Base-by-base conservation (phyloP, 2,329 filamentous ascomycete species). In the Pyricularia sp. region DNA sequence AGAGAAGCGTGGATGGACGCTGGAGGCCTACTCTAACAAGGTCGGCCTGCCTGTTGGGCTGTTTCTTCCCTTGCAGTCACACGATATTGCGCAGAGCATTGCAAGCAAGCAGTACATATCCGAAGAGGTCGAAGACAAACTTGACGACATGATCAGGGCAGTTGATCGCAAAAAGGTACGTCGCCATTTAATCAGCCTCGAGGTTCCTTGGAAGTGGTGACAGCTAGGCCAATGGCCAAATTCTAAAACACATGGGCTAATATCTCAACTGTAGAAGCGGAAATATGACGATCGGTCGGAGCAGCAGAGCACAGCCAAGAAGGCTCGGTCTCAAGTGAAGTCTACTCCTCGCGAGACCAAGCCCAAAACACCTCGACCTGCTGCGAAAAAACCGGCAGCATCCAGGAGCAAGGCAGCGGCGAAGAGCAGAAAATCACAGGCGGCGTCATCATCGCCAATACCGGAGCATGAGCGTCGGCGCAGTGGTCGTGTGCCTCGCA, bases 31-130 rank as follows among this genome's bases (percentile, higher is more conserved):
- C 78, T 88, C 93, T 0, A 88, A 87, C 63, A 96, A 96, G 79
- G 86, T 95, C 70, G 89, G 91, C 20, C 81, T 98, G 70, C 94
- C 95, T 0, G 86, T 87, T 31, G 91, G 91, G 1, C 84, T 98
- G 20, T 98, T 95, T 78, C 85, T 85, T 20, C 83, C 88, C 3
- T 85, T 98, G 72, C 86, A 89, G 25, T 92, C 87, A 71, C 93
- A 96, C 74, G 87, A 90, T 33, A 86, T 88, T 66, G 94, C 94
- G 0, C 91, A 95, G 75, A 88, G 92, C 74, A 93, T 97, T 75
- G 93, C 94, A 0, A 90, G 93, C 77, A 96, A 91, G 82, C 90
- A 91, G 70, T 97, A 91, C 76, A 85, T 97, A 12, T 90, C 92
- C 0, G 90, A 93, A 17, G 90, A 90, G 28, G 79, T 92, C 23